These are phyloP conservation scores for Meyerozyma smithsonii DNA, from an alignment of 1,139 yeast genomes.

Conservation along the genomic window DNA sequence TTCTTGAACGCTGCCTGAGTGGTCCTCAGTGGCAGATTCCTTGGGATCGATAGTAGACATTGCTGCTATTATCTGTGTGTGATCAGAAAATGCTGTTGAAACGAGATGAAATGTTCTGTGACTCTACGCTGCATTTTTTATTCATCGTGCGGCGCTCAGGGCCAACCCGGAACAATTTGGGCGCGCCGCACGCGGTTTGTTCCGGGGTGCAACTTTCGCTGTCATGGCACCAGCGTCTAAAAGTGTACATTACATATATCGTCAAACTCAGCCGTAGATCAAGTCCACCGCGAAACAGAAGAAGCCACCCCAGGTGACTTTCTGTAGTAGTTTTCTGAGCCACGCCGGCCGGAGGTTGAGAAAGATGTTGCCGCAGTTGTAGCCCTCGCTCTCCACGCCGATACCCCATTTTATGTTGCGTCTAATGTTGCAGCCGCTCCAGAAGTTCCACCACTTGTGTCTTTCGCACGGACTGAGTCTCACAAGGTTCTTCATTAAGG, in stretches of 20 bases:
- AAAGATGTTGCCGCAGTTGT: constrained; percentile 59
- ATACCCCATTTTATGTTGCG: constrained; percentile 73
- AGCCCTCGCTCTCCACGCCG: constrained; percentile 83
- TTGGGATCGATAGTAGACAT: constrained; percentile 2
- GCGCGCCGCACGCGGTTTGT: too few relatives aligned
- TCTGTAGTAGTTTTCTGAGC: constrained; percentile 44
- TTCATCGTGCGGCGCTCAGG: neutral
- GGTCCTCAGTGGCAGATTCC: constrained; percentile 2
- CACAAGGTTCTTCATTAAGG: constrained; percentile 68
- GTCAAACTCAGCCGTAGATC: constrained; percentile 40
- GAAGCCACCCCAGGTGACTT: constrained; percentile 68
- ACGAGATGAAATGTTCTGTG: neutral
- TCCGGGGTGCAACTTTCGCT: too few relatives aligned
- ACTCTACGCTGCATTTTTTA: neutral
- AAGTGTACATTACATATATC: neutral
- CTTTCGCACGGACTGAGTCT: constrained; percentile 76
- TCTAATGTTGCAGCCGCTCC: constrained; percentile 76
- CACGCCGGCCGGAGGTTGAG: constrained; percentile 46
- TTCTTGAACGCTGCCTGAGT: too few relatives aligned
- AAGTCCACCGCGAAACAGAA: constrained; percentile 58
- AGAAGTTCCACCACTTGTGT: constrained; percentile 67
- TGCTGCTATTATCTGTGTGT: neutral
- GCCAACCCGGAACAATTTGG: too few relatives aligned
- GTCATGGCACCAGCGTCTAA: too few relatives aligned
- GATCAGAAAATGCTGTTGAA: neutral